These are phyloP conservation scores for Annulohypoxylon bovei DNA, from an alignment of 495 filamentous ascomycete species.

Conservation along the genomic window DNA sequence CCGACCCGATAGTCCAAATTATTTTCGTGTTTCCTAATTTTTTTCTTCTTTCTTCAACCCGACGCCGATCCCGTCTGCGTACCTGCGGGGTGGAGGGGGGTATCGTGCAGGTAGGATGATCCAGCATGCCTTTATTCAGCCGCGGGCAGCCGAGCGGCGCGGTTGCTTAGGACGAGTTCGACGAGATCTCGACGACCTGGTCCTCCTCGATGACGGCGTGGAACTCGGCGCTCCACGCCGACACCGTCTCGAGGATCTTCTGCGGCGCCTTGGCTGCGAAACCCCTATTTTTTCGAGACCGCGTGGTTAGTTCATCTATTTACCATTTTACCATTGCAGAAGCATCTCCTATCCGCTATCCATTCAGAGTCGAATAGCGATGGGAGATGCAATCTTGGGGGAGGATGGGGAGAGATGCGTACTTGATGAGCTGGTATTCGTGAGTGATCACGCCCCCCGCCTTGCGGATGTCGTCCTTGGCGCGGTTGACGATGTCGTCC, in stretches of 20 bases:
- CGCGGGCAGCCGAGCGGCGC: too few species aligned
- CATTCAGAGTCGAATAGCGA: not conserved
- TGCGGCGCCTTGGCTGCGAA: constrained; percentile 78
- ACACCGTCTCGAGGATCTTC: constrained; percentile 74
- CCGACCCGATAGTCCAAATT: constrained; percentile 2
- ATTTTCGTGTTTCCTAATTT: constrained; percentile 19
- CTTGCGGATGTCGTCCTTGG: constrained; percentile 73
- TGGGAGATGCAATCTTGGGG: not conserved
- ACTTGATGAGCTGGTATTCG: constrained; percentile 68
- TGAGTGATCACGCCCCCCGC: constrained; percentile 71
- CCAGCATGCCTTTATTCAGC: not conserved
- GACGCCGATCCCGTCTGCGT: constrained; percentile 16
- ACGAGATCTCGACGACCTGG: constrained; percentile 60
- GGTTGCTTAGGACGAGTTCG: constrained; percentile 15
- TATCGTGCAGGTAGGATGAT: constrained; percentile 32
- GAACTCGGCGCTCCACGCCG: constrained; percentile 70
- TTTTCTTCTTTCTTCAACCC: not conserved
- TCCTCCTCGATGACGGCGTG: constrained; percentile 81
- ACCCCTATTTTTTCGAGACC: constrained; percentile 59
- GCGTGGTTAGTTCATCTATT: constrained; percentile 5
- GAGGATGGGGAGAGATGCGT: constrained; percentile 30
- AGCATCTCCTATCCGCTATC: not conserved
- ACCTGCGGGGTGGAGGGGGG: constrained; percentile 21
- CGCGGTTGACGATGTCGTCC: constrained; percentile 70
- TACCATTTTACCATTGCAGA: not conserved